Percentiles rank a stretch among this genome's conserved stretches.
These are phyloP conservation scores for Aspergillus glaucus DNA, from an alignment of 2,329 filamentous ascomycete genomes.

Conservation along the genomic window DNA sequence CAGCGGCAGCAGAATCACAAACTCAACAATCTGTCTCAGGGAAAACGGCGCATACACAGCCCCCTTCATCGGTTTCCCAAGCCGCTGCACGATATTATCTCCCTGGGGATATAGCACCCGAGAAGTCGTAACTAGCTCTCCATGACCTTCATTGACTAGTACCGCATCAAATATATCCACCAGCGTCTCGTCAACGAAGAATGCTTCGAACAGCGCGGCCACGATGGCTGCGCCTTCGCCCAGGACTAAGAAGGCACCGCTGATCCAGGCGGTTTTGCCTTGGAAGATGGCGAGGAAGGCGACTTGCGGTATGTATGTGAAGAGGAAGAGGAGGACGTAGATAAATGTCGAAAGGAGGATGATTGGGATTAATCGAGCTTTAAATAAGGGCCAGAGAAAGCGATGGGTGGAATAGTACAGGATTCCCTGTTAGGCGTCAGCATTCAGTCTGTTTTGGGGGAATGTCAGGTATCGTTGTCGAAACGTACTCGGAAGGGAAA, in stretches of 20 bases:
- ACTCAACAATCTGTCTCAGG: slow-evolving; percentile 80
- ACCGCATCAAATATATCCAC: slow-evolving; percentile 83
- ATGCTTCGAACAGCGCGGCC: slow-evolving; percentile 66
- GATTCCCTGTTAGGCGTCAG: slow-evolving; percentile 53
- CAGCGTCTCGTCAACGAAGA: slow-evolving; percentile 71
- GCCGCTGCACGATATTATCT: slow-evolving; percentile 66
- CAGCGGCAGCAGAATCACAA: slow-evolving; percentile 70
- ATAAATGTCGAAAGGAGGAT: slow-evolving; percentile 76
- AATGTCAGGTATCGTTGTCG: not conserved
- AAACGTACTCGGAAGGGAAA: slow-evolving; percentile 42
- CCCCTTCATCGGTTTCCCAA: slow-evolving; percentile 71
- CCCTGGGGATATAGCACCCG: slow-evolving; percentile 61
- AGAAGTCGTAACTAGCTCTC: slow-evolving; percentile 61
- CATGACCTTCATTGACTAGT: slow-evolving; percentile 66
- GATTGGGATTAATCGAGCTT: slow-evolving; percentile 70
- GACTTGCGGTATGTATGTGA: slow-evolving; percentile 82
- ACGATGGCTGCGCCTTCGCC: slow-evolving; percentile 58
- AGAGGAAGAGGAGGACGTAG: slow-evolving; percentile 78
- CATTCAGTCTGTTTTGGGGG: slow-evolving; percentile 5
- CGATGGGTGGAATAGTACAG: slow-evolving; percentile 72
- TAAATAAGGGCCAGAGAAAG: slow-evolving; percentile 76
- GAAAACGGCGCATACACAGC: slow-evolving; percentile 86
- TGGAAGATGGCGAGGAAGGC: slow-evolving; percentile 88
- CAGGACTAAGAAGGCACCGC: slow-evolving; percentile 76
- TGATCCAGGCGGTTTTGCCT: slow-evolving; percentile 78